Conservation (phyloP, 192 early-diverging fungal genomes). For the Coemansia sp. region DNA sequence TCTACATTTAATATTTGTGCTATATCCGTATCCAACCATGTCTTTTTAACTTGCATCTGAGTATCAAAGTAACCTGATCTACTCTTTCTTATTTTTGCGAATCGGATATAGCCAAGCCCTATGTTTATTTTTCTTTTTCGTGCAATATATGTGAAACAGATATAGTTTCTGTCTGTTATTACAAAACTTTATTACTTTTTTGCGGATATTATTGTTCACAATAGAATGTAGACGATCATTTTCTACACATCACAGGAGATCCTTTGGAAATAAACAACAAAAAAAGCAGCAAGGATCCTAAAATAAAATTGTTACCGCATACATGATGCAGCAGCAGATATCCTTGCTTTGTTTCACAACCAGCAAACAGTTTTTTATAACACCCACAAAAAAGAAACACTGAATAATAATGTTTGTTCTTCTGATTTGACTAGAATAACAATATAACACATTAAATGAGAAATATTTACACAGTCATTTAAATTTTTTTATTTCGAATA, state of each 20-base stretch:
- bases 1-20: too few relatives aligned
- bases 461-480: neutral
- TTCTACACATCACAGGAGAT: neutral
- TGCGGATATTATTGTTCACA: neutral
- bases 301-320: neutral
- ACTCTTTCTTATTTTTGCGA: too few relatives aligned
- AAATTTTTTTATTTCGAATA: neutral
- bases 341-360: neutral
- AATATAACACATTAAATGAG: too few relatives aligned
- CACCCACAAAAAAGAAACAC: neutral
- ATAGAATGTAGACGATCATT: slow-evolving; percentile 4
- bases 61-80: too few relatives aligned
- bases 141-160: neutral
- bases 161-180: neutral
- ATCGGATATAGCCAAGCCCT: too few relatives aligned
- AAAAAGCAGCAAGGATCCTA: neutral
- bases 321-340: neutral
- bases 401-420: too few relatives aligned
- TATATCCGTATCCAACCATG: too few relatives aligned
- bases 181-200: neutral
- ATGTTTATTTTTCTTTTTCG: too few relatives aligned
- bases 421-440: too few relatives aligned
- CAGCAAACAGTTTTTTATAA: neutral
- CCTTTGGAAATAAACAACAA: neutral
- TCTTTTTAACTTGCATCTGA: too few relatives aligned